A percentile compares a stretch with the other conserved stretches of the same genome.
phyloP scores from a whole-genome alignment of 2,329 filamentous ascomycete genomes.

The Davidsoniella eucalypti region DNA sequence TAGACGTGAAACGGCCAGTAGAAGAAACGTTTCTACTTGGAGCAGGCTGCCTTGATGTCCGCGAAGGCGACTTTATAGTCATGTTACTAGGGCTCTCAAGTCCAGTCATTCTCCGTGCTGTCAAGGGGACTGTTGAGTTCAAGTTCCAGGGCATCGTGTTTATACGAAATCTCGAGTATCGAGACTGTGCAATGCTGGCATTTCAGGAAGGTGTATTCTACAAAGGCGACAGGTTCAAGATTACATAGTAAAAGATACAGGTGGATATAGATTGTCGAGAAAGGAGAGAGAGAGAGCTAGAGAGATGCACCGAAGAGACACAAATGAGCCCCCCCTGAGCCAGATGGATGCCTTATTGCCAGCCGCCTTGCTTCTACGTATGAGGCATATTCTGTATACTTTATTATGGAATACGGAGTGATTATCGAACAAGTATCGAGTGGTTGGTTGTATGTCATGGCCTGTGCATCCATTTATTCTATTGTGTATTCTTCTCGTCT shows the following conservation, averaged over 20 bases:
- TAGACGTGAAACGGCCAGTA: neutral
- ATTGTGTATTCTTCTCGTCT: too few relatives aligned
- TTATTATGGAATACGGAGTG: too few relatives aligned
- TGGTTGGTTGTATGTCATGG: too few relatives aligned
- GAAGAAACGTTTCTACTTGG: conserved; percentile 2
- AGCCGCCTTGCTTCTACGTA: too few relatives aligned
- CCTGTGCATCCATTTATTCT: too few relatives aligned
- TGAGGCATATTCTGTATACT: too few relatives aligned
- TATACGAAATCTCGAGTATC: neutral
- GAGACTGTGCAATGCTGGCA: conserved; percentile 1
- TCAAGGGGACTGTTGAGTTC: neutral
- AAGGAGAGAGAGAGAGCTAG: too few relatives aligned
- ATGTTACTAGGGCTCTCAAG: neutral
- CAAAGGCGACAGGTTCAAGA: conserved; percentile 1
- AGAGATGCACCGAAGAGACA: too few relatives aligned
- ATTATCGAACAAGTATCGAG: too few relatives aligned
- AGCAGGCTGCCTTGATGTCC: neutral
- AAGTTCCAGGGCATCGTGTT: neutral
- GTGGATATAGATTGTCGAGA: too few relatives aligned
- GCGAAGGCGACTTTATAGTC: conserved; percentile 4
- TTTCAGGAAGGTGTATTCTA: neutral
- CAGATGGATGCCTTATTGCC: too few relatives aligned
- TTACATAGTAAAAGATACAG: neutral
- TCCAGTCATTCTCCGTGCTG: neutral
- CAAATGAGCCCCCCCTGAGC: too few relatives aligned